Conservation (phyloP, 495 filamentous ascomycete genomes). For the Penicillium dipodomyicola region DNA sequence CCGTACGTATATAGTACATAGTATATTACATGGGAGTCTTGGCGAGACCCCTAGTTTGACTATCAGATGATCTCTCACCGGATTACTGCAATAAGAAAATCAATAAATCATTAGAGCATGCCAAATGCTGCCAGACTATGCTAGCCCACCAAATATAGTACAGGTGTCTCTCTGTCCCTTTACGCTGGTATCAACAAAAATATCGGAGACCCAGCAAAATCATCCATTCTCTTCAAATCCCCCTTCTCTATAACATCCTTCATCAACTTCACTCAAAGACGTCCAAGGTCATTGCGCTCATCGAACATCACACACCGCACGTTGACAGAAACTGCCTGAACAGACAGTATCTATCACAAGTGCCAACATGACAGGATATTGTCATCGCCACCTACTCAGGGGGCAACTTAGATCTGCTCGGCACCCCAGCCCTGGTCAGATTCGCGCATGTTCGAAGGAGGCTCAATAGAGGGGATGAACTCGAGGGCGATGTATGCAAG, state of each 20-base stretch:
- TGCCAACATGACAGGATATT: neutral
- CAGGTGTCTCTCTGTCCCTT: conserved; percentile 10
- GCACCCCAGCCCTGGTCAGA: conserved; percentile 86
- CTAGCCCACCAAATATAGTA: conserved; percentile 17
- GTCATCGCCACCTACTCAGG: conserved; percentile 6
- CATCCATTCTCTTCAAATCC: neutral
- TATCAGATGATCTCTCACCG: conserved; percentile 10
- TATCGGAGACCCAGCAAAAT: conserved; percentile 2
- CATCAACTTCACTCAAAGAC: neutral
- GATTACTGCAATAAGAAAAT: neutral
- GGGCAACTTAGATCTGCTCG: conserved; percentile 68
- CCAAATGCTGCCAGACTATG: conserved; percentile 5
- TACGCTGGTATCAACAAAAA: conserved; percentile 4
- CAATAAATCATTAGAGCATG: conserved; percentile 13
- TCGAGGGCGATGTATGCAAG: conserved; percentile 79
- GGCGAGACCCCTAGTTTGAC: neutral
- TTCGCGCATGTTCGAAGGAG: conserved; percentile 97
- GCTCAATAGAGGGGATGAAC: conserved; percentile 94
- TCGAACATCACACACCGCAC: neutral
- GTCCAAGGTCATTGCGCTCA: neutral
- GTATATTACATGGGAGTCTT: too few relatives aligned
- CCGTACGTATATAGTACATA: too few relatives aligned
- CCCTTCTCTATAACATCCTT: neutral
- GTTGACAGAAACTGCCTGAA: neutral
- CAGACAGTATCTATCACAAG: neutral